A percentile compares a stretch with the other conserved stretches of the same genome.
Conservation (phyloP, 148 eudicot genomes). For the Fagopyrum esculentum region DNA sequence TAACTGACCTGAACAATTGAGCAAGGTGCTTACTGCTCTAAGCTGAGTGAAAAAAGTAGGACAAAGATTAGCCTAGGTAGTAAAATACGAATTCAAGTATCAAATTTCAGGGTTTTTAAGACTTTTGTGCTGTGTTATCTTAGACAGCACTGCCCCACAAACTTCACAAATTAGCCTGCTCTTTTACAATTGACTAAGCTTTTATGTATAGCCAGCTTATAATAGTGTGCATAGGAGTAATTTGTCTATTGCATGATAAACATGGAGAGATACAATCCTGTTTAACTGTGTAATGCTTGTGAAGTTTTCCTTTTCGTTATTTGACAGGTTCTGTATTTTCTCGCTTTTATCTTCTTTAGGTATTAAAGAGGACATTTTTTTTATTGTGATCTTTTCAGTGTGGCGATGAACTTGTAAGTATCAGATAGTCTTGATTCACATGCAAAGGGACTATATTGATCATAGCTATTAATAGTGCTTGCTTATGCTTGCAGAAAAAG, state of each 20-base stretch:
- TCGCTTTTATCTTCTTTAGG: background rate
- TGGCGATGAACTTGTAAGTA: background rate
- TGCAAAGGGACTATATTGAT: background rate
- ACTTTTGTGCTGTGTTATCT: background rate
- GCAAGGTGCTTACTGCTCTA: background rate
- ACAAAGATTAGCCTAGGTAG: background rate
- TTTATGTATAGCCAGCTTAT: background rate
- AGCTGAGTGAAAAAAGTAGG: background rate
- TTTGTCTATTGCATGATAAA: background rate
- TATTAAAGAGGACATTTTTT: background rate
- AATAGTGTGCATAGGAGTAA: background rate
- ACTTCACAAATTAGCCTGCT: background rate
- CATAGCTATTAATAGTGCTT: background rate
- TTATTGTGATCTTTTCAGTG: background rate
- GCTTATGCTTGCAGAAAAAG: slow-evolving; percentile 50
- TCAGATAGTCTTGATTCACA: background rate
- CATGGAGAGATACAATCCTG: background rate
- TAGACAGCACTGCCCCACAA: background rate
- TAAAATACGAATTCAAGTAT: background rate
- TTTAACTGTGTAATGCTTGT: too few species aligned
- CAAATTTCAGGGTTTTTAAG: background rate
- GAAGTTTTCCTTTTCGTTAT: too few species aligned
- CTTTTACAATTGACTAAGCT: background rate
- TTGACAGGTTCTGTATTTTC: too few species aligned
- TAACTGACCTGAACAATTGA: background rate